Evolutionary conservation across 192 early-diverging fungal species (phyloP), one percentile per base, ranked within the genome.

Genomic region (Ramicandelaber brevisporus): DNA sequence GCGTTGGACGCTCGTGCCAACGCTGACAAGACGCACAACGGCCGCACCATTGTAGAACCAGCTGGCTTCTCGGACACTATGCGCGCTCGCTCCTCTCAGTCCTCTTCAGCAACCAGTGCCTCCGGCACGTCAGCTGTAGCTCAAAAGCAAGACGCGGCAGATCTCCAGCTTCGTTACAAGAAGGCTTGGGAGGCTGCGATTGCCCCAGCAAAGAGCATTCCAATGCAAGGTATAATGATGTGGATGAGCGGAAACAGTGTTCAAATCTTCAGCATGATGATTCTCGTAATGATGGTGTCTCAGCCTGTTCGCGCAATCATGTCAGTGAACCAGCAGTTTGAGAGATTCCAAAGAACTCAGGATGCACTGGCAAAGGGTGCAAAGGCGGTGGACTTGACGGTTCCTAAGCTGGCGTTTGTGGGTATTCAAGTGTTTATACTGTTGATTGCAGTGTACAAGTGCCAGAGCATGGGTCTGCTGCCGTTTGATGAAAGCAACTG

Each of bases 201-300:
- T 23, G 69, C 57, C 1, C 79, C 80, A 3, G 82, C 69, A 27
- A 95, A 95, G 45, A 69, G 70, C 18, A 68, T 93, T 14, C 93
- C 93, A 1, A 95, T 98, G 89, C 79, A 95, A 27, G 79, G 59
- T 12, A 73, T 99, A 42, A 99, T 99, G 95, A 65, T 95, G 15
- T 97, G 79, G 60, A 99, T 99, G 95, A 80, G 73, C 14, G 95
- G 95, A 32, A 97, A 80, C 45, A 44, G 65, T 29, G 76, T 99
- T 19, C 87, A 93, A 38, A 92, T 97, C 30, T 99, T 88, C 37
- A 73, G 65, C 20, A 84, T 99, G 16, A 68, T 97, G 48, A 75
- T 96, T 19, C 87, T 82, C 3, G 86, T 66, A 8, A 99, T 97
- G 90, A 67, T 97, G 14, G 68, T 99, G 32, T 79, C 68, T 44